Base-by-base conservation (phyloP, 495 filamentous ascomycete species). In the Clohesyomyces aquaticus region DNA sequence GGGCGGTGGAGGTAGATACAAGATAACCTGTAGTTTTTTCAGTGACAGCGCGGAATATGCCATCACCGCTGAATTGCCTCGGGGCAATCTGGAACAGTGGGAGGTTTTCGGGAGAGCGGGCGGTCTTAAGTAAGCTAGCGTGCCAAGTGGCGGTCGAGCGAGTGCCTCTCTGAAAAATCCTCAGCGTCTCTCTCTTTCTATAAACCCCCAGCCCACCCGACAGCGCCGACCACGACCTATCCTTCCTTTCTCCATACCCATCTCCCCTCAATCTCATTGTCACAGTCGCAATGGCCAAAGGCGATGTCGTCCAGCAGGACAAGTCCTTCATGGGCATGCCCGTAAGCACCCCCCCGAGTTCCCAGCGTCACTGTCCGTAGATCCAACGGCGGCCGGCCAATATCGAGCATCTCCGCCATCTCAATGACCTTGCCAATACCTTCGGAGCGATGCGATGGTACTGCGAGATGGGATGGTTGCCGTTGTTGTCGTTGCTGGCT, bases 251-350 rank as follows among this genome's bases (percentile, higher is more conserved):
- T 45, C 19, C 42, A 47, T n/a, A 27, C 28, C 27, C 16, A 21
- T 53, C 32, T 28, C n/a, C 27, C 45, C 46, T 8, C 18, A 8
- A 38, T 38, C 14, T 11, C 11, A 16, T 52, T 22, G 10, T 46
- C 14, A 19, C 59, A 35, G 21, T 74, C 78, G 77, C 79, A 77
- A 75, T 74, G 71, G 77, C 74, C 67, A 68, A 76, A 46, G 71
- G 62, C 65, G 75, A 76, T 42, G 69, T 53, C 59, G 28, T 29
- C 27, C 72, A 74, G 55, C 35, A 55, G 75, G 90, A 89, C 65
- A 91, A 92, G 88, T 81, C 86, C 79, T 82, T 93, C 76, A 79
- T 96, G 85, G 92, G 92, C 84, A 94, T 96, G 91, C 91, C 88
- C 73, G 87, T 88, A 83, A 83, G 85, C 78, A n/a, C 19, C 26